Base-by-base conservation (phyloP, 805 yeast species). In the Zygoascus bituminiphila region DNA sequence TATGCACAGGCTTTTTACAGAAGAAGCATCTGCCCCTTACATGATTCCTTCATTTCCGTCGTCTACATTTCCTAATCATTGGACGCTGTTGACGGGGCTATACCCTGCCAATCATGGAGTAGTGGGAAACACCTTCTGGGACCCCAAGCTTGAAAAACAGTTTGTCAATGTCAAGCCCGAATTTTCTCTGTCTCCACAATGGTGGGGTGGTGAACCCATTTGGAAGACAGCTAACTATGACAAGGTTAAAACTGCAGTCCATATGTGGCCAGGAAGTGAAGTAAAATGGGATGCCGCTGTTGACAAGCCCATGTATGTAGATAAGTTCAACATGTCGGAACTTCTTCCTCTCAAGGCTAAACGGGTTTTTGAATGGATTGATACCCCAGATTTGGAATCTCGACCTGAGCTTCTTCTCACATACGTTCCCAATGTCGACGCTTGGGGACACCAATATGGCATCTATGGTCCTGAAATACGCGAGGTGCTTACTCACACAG, bases 211-310 rank as follows among this genome's bases (percentile, higher is more conserved):
- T 21, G 93, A 86, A 61, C 93, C 96, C 0, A 59, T 89, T 19
- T 89, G 97, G 97, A 67, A 74, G 26, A 85, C 94, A 1, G 88
- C 91, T 0, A 70, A 70, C 24, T 62, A 63, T 17, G 84, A 84
- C 51, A 82, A 80, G 5, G 74, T 82, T 1, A 67, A 68, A 2
- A 66, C 83, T 4, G 94, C 88, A 0, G 82, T 87, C n/a, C 95
- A 88, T 64, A 88, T 88, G 96, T 89, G 95, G 95, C 96, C 96
- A 0, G 96, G 96, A 1, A 79, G 88, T 50, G 95, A 88, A 57
- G 94, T 81, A 6, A 73, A 75, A 22, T 78, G 76, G 59, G 49
- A 60, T 48, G 71, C 76, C 48, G 62, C 63, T 4, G 74, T 72
- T 20, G 42, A 36, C 29, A 24, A 19, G 22, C 81, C 84, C 1